Evolutionary conservation across 139 green algal genomes (phyloP).

Genomic region (Tetradesmus lagerheimii): DNA sequence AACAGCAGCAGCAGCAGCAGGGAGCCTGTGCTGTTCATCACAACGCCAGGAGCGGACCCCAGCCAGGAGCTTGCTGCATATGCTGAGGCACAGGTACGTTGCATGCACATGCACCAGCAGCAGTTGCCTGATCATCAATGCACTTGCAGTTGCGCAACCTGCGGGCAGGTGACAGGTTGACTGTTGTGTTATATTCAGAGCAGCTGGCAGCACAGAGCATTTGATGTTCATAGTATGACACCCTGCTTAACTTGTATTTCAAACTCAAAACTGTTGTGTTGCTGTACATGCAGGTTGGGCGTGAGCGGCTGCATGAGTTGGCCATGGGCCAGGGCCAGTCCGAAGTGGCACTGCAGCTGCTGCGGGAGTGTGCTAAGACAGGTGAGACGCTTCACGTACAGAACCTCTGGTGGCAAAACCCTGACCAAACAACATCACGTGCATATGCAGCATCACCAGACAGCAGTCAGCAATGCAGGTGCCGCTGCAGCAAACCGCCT

Average conservation of each 20-base stretch:
- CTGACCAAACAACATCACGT: background rate
- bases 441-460: background rate
- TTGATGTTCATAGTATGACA: no score
- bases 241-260: no score
- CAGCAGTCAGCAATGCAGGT: no score
- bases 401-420: no score
- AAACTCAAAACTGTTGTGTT: background rate
- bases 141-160: no score
- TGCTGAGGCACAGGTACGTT: slow-evolving; percentile 57
- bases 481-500: no score
- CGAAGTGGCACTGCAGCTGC: slow-evolving; percentile 74
- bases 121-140: no score
- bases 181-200: no score
- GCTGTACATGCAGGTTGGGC: slow-evolving; percentile 20
- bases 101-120: no score
- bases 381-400: background rate
- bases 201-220: no score
- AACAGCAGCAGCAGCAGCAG: slow-evolving; percentile 1
- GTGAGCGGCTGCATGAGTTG: slow-evolving; percentile 73
- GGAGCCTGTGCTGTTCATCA: slow-evolving; percentile 84
- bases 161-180: no score
- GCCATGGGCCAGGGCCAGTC: slow-evolving; percentile 90
- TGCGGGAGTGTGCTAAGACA: slow-evolving; percentile 75
- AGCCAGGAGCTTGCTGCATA: slow-evolving; percentile 81
- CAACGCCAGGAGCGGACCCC: slow-evolving; percentile 80